These are phyloP conservation scores for Linanthus parryae DNA, from an alignment of 148 eudicot species.

Conservation along the genomic window DNA sequence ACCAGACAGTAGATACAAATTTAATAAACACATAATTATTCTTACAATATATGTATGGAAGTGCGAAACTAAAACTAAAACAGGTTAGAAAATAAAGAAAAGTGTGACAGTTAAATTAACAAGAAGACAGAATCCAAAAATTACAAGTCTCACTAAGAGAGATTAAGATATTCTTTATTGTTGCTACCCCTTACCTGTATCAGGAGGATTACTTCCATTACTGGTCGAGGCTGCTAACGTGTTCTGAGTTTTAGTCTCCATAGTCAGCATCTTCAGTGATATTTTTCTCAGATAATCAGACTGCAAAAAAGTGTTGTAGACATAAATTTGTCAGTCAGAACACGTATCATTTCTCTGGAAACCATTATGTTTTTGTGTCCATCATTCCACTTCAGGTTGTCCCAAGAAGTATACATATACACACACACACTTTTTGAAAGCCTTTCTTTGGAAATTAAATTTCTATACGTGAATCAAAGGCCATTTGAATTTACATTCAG, in stretches of 20 bases:
- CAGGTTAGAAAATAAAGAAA: too few relatives aligned
- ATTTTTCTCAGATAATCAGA: constrained; percentile 82
- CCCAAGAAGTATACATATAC: not conserved
- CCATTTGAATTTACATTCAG: not conserved
- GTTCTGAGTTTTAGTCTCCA: constrained; percentile 69
- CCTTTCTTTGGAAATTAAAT: not conserved
- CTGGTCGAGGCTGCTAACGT: constrained; percentile 37
- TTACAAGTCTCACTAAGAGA: too few relatives aligned
- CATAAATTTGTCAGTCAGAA: constrained; percentile 8
- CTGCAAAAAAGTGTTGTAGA: too few relatives aligned
- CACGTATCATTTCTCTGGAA: not conserved
- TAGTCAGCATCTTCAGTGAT: constrained; percentile 77
- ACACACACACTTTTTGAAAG: not conserved
- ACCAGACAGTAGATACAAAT: too few relatives aligned
- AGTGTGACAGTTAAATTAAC: too few relatives aligned
- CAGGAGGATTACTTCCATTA: constrained; percentile 49
- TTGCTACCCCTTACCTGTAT: too few relatives aligned
- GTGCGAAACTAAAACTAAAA: too few relatives aligned
- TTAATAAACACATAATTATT: too few relatives aligned
- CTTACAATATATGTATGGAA: too few relatives aligned
- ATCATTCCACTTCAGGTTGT: not conserved
- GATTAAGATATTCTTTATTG: too few relatives aligned
- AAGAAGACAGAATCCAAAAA: too few relatives aligned
- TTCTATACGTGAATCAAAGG: not conserved
- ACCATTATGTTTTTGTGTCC: constrained; percentile 1